phyloP scores from a whole-genome alignment of 805 yeast genomes.

The Zygoascus tannicola region DNA sequence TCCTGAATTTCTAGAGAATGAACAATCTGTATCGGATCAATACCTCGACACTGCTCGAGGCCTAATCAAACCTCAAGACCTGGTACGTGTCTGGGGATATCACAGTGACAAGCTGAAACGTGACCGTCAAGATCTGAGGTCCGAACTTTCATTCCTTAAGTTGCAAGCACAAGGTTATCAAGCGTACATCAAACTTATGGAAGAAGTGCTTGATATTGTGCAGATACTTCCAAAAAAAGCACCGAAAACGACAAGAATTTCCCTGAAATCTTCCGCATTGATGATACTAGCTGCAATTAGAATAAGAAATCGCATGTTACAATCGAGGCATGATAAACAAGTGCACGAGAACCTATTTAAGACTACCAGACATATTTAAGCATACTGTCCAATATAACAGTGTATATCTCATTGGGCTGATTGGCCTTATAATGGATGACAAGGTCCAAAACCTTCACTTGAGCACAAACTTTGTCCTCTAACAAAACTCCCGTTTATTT shows the following conservation, averaged over 20 bases:
- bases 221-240: not conserved
- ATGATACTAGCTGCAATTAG: not conserved
- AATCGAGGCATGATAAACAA: not conserved
- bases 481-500: no score
- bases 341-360: not conserved
- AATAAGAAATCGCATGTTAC: not conserved
- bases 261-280: not conserved
- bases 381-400: no score
- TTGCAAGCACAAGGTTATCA: conserved; percentile 2
- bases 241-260: not conserved
- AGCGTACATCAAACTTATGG: conserved; percentile 1
- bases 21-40: not conserved
- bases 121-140: not conserved
- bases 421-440: no score
- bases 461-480: no score
- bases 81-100: conserved; percentile 1
- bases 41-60: conserved; percentile 2
- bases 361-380: no score
- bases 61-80: not conserved
- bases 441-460: no score
- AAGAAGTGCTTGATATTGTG: not conserved
- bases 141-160: conserved; percentile 1
- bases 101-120: conserved; percentile 1
- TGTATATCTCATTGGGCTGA: no score
- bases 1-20: not conserved